Percentiles rank a stretch among this genome's conserved stretches.
Evolutionary conservation across 78 protist genomes (phyloP).

Genomic region (Goniomonas avonlea): DNA sequence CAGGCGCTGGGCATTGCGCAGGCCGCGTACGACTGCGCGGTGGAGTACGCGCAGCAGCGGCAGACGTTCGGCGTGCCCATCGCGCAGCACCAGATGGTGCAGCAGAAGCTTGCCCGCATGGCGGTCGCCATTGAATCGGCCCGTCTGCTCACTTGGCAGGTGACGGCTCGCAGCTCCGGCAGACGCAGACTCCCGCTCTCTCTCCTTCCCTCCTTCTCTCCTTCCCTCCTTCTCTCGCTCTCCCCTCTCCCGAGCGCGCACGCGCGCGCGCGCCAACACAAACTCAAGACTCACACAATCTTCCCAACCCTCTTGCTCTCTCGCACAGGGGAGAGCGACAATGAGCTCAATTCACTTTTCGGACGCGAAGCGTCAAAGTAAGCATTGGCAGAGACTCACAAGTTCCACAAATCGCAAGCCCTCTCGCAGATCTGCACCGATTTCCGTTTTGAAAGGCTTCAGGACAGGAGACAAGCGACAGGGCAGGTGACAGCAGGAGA

Average conservation of each 20-base stretch:
- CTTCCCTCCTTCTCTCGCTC: neutral
- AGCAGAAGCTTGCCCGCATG: neutral
- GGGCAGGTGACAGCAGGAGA: neutral
- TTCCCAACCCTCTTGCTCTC: too few relatives aligned
- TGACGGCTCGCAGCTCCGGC: neutral
- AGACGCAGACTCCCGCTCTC: neutral
- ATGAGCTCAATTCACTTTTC: too few relatives aligned
- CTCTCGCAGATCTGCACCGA: neutral
- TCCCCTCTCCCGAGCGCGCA: neutral
- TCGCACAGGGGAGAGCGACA: too few relatives aligned
- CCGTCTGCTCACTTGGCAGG: neutral
- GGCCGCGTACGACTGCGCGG: conserved; percentile 31
- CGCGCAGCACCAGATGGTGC: conserved; percentile 1
- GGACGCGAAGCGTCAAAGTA: too few relatives aligned
- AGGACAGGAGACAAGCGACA: neutral
- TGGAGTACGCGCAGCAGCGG: conserved; percentile 11
- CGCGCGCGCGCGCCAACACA: neutral
- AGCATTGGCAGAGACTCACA: too few relatives aligned
- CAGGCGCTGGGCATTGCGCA: conserved; percentile 36
- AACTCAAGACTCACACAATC: too few relatives aligned
- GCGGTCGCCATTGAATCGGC: neutral
- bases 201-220: neutral
- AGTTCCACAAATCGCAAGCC: too few relatives aligned
- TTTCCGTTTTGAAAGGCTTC: neutral
- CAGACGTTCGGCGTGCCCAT: conserved; percentile 26